Conservation (phyloP, 2,329 filamentous ascomycete genomes). For the Phaeoacremonium minimum region DNA sequence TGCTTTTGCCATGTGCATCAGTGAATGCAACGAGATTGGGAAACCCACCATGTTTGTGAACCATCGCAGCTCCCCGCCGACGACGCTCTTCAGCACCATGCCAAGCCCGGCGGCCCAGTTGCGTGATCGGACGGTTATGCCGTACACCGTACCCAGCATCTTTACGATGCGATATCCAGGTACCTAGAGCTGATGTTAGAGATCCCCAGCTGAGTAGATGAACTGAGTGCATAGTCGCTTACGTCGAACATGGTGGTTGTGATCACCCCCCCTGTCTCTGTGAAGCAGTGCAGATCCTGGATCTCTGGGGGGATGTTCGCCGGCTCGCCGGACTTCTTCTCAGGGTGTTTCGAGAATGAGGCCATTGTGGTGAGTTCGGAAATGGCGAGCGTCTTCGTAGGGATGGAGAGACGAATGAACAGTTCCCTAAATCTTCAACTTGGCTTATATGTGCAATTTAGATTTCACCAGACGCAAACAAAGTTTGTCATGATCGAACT, state of each 20-base stretch:
- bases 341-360: not conserved
- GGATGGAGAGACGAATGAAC: too few relatives aligned
- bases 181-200: too few relatives aligned
- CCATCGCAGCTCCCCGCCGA: constrained; percentile 55
- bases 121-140: constrained; percentile 38
- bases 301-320: not conserved
- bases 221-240: too few relatives aligned
- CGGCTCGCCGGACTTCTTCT: not conserved
- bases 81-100: constrained; percentile 52
- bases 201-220: too few relatives aligned
- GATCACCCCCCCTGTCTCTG: constrained; percentile 57
- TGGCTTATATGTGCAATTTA: too few relatives aligned
- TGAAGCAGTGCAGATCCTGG: constrained; percentile 50
- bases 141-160: constrained; percentile 49
- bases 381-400: too few relatives aligned
- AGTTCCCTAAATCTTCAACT: too few relatives aligned
- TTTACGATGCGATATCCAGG: constrained; percentile 50
- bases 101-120: constrained; percentile 53
- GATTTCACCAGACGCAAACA: too few relatives aligned
- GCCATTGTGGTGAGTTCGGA: not conserved
- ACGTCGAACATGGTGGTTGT: constrained; percentile 61
- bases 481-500: too few relatives aligned
- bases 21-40: not conserved
- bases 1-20: too few relatives aligned
- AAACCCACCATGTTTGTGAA: constrained; percentile 47